Base-by-base conservation (phyloP, 768 basidiomycete genomes). In the Guyanaporus albipodus region DNA sequence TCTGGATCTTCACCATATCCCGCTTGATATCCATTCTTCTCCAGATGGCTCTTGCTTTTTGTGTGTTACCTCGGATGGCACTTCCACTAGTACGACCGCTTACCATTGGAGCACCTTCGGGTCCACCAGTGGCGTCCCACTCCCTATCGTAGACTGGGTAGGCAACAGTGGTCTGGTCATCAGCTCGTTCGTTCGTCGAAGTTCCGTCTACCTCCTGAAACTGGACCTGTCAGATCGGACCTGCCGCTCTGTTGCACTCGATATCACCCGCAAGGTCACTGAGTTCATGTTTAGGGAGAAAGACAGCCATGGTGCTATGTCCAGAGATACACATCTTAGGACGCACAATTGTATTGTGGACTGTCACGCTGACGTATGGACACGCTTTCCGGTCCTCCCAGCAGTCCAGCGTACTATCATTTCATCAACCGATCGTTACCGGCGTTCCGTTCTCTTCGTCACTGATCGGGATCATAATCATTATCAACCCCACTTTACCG, bases 31-130 rank as follows among this genome's bases (percentile, higher is more conserved):
- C 15, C 63, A 63, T 53, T 72, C 78, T 9, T 71, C 80, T 5
- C 77, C 80, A 8, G 81, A 82, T 37, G 79, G 78, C 0, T 70
- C 79, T 6, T 81, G 78, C 53, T 66, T 82, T 35, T 28, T 81
- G 26, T 44, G 63, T 2, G 58, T 67, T 7, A 61, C 64, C 19
- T 49, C 46, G 2, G 46, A 61, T 27, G 60, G 57, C 11, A 37
- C 54, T 18, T 47, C 47, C 9, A 43, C 42, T 5, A 42, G 43
- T 14, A 48, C 74, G 9, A 63, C 62, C 3, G 72, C 73, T 6
- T 78, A 76, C 53, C 82, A 83, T 55, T 80, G 77, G 77, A 67
- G 66, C 11, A 77, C 77, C 2, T 83, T 83, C 49, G 82, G 82
- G 9, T 74, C 76, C 4, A 67, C 68, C 2, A 54, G 64, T 15